Base-by-base conservation (phyloP, 2,329 filamentous ascomycete genomes). In the Cladosporium sp. region DNA sequence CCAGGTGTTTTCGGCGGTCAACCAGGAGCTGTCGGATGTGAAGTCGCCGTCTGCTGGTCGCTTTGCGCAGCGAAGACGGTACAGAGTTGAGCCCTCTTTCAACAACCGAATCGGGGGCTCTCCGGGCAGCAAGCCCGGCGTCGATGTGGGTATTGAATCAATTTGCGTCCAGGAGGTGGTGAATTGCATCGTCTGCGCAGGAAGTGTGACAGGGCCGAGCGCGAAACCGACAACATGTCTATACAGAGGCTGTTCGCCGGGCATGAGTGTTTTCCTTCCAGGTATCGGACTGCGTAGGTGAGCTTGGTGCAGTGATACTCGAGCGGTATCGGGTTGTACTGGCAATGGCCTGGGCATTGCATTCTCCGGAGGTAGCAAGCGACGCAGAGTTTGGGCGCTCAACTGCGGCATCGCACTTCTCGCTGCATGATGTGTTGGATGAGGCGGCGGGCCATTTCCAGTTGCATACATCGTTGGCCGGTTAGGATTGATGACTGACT, bases 11-110 rank as follows among this genome's bases (percentile, higher is more conserved):
- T 85, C 79, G n/a, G 74, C 68, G 1, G 76, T 73, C 5, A 79
- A 74, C 89, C 89, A 95, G 1, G 73, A 68, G 7, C 72, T 64
- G 37, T 82, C 74, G 3, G 66, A 58, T 1, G 74, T 56, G 44
- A 65, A 66, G 9, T 59, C 60, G 61, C 53, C 0, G 66, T 53
- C 4, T 13, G 43, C 13, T 4, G 64, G 56, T 54, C 74, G 67
- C 53, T 73, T 72, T 60, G 85, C 80, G 63, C 86, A 86, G 9
- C 88, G 84, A 18, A 95, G 62, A 13, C 89, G 85, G 63, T 85
- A 84, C 34, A 82, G 77, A 4, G 79, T 68, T 46, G 79, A 82
- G 4, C 80, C 79, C 54, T 81, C 72, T 14, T 67, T 70, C 61
- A 71, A 74, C 22, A 45, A 57, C 51, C 66, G 70, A 40, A 38